Base-by-base conservation (phyloP, 345 rosid species). In the Anastatica hierochuntica region DNA sequence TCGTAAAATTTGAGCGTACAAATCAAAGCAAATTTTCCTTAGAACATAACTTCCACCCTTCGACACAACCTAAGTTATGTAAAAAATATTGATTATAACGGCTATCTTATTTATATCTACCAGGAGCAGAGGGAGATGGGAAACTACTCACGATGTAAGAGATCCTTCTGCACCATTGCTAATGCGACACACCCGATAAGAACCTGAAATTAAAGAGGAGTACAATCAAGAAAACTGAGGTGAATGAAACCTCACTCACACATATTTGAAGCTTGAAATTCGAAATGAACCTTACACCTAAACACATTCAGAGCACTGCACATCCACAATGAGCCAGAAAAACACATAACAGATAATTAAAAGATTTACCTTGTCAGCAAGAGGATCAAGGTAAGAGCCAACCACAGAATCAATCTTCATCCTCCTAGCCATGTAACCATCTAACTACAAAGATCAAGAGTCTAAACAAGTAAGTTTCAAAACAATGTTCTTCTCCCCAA, bases 351-450 rank as follows among this genome's bases (percentile, higher is more conserved):
- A 20, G 26, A 49, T n/a, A n/a, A n/a, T 20, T 10, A 53, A 17
- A 47, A 55, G 16, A 12, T 12, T 43, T 59, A 88, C 98, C 92
- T 92, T 92, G 73, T 92, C 98, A 23, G 94, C 98, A 56, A 92
- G 85, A 42, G 98, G 98, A 71, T 92, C 96, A 58, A 92, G 94
- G 74, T 92, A 85, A 1, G 98, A 88, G 44, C 98, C 98, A 72
- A 85, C 95, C 1, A 92, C 96, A 18, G 98, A 92, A 66, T 85
- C 26, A 48, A 88, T 85, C 49, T 53, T 79, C 95, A 92, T 88
- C 73, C 76, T 88, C 67, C 98, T 79, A 49, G 98, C 97, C 63
- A 81, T 44, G 43, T 79, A 92, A 21, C 98, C 98, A 79, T 92
- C 98, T 56, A 92, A 63, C 96, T 92, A 63, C 63, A 60, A 19